A percentile compares a stretch with the other conserved stretches of the same genome.
Conservation (phyloP, 2,329 filamentous ascomycete genomes). For the Aspergillus arachidicola region DNA sequence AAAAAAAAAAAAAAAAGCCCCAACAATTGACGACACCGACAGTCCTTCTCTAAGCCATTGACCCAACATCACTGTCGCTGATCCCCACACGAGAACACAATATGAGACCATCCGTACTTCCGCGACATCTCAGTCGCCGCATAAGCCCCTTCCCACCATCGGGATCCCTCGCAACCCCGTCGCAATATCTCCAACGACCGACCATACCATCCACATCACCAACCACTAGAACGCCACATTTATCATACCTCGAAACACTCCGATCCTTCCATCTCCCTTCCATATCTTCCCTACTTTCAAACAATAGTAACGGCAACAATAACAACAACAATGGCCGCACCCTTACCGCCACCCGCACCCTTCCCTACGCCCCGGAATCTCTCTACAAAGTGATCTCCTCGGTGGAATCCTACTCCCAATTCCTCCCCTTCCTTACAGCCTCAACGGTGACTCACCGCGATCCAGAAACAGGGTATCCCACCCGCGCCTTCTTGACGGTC, state of each 20-base stretch:
- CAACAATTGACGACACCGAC: slow-evolving; percentile 3
- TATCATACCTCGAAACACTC: neutral
- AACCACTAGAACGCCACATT: neutral
- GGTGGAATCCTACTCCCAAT: slow-evolving; percentile 78
- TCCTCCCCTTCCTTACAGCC: slow-evolving; percentile 87
- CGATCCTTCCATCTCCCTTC: slow-evolving; percentile 32
- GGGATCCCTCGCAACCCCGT: neutral
- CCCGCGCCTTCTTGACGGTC: slow-evolving; percentile 75
- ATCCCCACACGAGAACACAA: neutral
- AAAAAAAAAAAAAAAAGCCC: slow-evolving; percentile 2
- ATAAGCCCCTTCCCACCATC: neutral
- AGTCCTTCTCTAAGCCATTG: neutral
- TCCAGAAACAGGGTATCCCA: slow-evolving; percentile 56
- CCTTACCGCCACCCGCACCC: slow-evolving; percentile 72
- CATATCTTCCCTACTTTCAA: slow-evolving; percentile 31
- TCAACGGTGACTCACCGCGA: slow-evolving; percentile 79
- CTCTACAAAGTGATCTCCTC: slow-evolving; percentile 89
- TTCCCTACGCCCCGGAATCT: slow-evolving; percentile 70
- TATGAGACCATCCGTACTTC: slow-evolving; percentile 9
- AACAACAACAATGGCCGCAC: slow-evolving; percentile 54
- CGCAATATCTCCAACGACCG: neutral
- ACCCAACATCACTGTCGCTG: neutral
- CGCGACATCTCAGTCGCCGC: slow-evolving; percentile 6
- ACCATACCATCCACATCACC: neutral
- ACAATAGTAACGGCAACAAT: slow-evolving; percentile 15